phyloP scores from a whole-genome alignment of 139 green algal genomes.

The Volvox reticuliferus region DNA sequence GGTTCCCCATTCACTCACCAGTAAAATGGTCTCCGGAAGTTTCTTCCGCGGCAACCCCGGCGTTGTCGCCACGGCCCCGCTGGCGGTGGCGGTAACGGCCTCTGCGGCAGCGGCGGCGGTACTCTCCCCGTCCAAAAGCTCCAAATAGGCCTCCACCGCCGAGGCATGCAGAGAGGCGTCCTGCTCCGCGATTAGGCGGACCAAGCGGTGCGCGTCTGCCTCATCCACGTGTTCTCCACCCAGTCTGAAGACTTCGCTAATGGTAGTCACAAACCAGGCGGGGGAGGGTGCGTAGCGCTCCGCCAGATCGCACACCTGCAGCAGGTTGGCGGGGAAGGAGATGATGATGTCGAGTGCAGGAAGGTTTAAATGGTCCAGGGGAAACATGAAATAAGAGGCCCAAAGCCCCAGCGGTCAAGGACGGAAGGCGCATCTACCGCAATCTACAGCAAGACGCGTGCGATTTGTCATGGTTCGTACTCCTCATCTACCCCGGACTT shows the following conservation, averaged over 20 bases:
- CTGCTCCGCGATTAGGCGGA: constrained; percentile 90
- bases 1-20: constrained; percentile 50
- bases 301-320: constrained; percentile 80
- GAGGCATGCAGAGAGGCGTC: constrained; percentile 65
- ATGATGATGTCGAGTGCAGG: not conserved
- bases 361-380: too few species aligned
- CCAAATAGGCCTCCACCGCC: constrained; percentile 76
- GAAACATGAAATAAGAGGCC: too few species aligned
- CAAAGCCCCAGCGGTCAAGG: too few species aligned
- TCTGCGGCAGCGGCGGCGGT: not conserved
- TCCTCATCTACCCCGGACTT: too few species aligned
- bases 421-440: too few species aligned
- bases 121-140: constrained; percentile 54
- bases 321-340: not conserved
- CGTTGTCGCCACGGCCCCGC: not conserved
- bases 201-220: constrained; percentile 83
- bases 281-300: constrained; percentile 93
- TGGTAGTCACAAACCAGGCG: constrained; percentile 93
- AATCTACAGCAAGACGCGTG: too few species aligned
- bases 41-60: not conserved
- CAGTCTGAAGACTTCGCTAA: constrained; percentile 90
- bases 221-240: constrained; percentile 86
- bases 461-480: too few species aligned
- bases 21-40: constrained; percentile 81
- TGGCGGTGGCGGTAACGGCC: not conserved